Evolutionary conservation across 805 yeast species (phyloP), one percentile per base, ranked within the genome.

Genomic region (Lachancea mirantina): DNA sequence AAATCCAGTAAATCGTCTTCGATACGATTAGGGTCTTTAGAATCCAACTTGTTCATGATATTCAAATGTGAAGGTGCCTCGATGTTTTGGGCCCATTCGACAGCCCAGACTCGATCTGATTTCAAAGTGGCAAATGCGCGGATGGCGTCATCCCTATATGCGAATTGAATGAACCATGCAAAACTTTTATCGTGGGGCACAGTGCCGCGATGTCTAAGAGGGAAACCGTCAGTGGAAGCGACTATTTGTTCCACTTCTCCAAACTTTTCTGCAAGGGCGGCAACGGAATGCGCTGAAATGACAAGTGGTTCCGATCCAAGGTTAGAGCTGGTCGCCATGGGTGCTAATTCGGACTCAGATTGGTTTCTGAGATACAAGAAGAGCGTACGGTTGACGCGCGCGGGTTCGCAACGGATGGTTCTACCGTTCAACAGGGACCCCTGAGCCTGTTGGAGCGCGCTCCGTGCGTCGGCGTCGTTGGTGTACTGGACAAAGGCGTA

Each of bases 401-500:
- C 97, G 13, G 78, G 78, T 59, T 89, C 96, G 59, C 95, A 84
- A 35, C 96, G 70, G 26, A 89, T 73, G 3, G 74, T 64, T 52
- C 95, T 69, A 9, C 87, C 94, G 52, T 83, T 76, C 29, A 87
- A 57, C 5, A 64, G 55, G 5, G 84, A 67, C 36, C 78, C 76
- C 47, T 83, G 89, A 8, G 85, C 94, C 39, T 67, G 65, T 13
- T 53, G 57, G 33, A 85, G 68, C 1, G 95, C 96, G 4, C 42
- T 51, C 40, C 68, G 65, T 4, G 94, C 87, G 43, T 81, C 89
- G 6, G 59, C 64, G 42, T 81, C 92, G 36, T 64, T 73, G 6
- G 74, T 64, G 53, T 82, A 87, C 60, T 87, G 96, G 28, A 87
- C 95, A 67, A 87, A 87, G 0, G 95, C 95, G 59, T 87, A 87